A percentile compares a stretch with the other conserved stretches of the same genome.
Evolutionary conservation across 768 basidiomycete species (phyloP).

Genomic region (Paxillus rubicundulus): DNA sequence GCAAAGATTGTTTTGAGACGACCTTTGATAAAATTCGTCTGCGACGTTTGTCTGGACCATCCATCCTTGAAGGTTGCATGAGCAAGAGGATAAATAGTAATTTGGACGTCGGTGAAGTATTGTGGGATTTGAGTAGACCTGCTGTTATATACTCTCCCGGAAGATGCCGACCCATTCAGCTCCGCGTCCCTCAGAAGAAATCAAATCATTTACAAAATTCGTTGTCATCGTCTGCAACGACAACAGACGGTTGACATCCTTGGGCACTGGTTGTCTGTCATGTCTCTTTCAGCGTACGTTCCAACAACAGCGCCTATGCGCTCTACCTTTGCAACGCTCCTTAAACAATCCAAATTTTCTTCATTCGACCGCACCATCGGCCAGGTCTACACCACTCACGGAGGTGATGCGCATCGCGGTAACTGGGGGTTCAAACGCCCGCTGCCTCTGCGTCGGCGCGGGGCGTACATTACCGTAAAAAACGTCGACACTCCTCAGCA

Average conservation of each 20-base stretch:
- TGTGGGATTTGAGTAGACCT: neutral
- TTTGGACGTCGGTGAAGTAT: slow-evolving; percentile 68
- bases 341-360: slow-evolving; percentile 81
- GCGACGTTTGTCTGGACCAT: slow-evolving; percentile 90
- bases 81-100: slow-evolving; percentile 68
- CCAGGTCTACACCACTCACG: slow-evolving; percentile 72
- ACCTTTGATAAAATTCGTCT: slow-evolving; percentile 43
- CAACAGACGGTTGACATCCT: neutral
- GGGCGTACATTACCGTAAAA: slow-evolving; percentile 63
- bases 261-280: neutral
- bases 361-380: slow-evolving; percentile 72
- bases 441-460: slow-evolving; percentile 60
- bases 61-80: slow-evolving; percentile 49
- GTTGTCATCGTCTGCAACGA: neutral
- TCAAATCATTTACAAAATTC: neutral
- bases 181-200: neutral
- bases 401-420: slow-evolving; percentile 70
- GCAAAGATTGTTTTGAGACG: slow-evolving; percentile 90
- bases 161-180: slow-evolving; percentile 18
- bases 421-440: slow-evolving; percentile 88
- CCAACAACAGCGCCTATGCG: slow-evolving; percentile 35
- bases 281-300: slow-evolving; percentile 16
- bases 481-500: slow-evolving; percentile 70
- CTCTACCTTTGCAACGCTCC: slow-evolving; percentile 72
- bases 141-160: slow-evolving; percentile 33